Percentiles rank a stretch among this genome's conserved stretches.
Evolutionary conservation across 345 rosid genomes (phyloP).

Genomic region (Moricandia arvensis): DNA sequence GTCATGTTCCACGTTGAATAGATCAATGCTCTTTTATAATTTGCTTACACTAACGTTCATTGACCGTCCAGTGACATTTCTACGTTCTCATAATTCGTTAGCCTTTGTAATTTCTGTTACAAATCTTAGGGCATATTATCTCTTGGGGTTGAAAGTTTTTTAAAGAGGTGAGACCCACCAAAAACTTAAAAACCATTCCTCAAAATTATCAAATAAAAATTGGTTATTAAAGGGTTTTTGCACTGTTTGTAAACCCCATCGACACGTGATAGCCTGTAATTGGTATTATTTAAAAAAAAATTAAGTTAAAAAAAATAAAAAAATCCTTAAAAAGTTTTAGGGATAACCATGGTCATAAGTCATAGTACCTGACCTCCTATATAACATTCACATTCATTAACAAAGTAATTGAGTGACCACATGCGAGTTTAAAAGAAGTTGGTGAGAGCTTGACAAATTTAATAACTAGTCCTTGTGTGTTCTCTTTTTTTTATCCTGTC

Average conservation of each 20-base stretch:
- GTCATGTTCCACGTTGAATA: neutral
- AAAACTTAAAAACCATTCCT: too few relatives aligned
- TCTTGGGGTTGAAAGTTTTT: too few relatives aligned
- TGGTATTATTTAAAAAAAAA: too few relatives aligned
- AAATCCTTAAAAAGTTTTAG: too few relatives aligned
- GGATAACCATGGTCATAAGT: too few relatives aligned
- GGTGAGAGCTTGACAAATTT: neutral
- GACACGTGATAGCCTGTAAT: too few relatives aligned
- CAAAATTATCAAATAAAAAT: too few relatives aligned
- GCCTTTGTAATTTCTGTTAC: neutral
- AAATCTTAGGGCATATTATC: neutral
- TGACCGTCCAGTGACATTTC: neutral
- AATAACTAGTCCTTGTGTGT: neutral
- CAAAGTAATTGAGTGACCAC: neutral
- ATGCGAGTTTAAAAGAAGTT: neutral
- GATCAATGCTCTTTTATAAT: neutral
- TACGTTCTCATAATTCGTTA: neutral
- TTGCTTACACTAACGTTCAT: neutral
- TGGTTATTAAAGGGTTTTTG: too few relatives aligned
- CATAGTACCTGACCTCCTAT: neutral
- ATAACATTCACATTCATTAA: neutral
- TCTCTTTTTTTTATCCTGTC: neutral
- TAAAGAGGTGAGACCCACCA: too few relatives aligned
- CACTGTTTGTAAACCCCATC: too few relatives aligned
- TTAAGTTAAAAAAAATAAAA: too few relatives aligned